Evolutionary conservation across 176 grass and related monocot genomes (phyloP).

Genomic region (Dactylis glomerata): DNA sequence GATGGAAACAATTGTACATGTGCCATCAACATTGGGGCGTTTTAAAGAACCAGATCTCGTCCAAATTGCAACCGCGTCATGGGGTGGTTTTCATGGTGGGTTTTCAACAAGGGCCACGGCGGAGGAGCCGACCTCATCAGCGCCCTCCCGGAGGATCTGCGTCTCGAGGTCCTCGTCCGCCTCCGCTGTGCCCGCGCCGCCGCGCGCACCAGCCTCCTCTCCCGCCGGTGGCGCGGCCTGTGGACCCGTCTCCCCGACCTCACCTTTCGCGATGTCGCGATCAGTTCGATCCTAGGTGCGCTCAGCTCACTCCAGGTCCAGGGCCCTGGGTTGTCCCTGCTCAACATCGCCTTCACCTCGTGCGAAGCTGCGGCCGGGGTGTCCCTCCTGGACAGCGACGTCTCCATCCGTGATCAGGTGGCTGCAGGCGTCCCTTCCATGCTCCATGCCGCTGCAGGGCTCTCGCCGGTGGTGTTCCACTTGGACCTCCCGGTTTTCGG

Average conservation of each 20-base stretch:
- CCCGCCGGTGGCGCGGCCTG: neutral
- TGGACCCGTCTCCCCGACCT: neutral
- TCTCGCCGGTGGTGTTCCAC: neutral
- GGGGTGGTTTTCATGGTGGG: too few species aligned
- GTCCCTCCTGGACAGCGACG: too few species aligned
- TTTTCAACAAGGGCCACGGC: too few species aligned
- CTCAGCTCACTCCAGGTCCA: neutral
- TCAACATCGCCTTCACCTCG: neutral
- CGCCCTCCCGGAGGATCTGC: neutral
- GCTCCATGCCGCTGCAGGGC: neutral
- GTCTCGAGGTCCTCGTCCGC: neutral
- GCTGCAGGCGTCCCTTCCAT: neutral
- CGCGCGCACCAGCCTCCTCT: neutral
- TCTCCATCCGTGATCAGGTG: too few species aligned
- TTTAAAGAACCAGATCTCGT: too few species aligned
- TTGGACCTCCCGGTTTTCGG: neutral
- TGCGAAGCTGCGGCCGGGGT: too few species aligned
- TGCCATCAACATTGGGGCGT: too few species aligned
- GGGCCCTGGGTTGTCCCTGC: neutral
- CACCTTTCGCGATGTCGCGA: neutral
- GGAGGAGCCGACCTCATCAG: neutral
- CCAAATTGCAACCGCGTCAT: too few species aligned
- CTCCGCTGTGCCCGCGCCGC: neutral
- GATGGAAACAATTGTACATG: too few species aligned
- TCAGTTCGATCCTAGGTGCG: neutral